Conservation (phyloP, 2,329 filamentous ascomycete species). For the Botrytis byssoidea region DNA sequence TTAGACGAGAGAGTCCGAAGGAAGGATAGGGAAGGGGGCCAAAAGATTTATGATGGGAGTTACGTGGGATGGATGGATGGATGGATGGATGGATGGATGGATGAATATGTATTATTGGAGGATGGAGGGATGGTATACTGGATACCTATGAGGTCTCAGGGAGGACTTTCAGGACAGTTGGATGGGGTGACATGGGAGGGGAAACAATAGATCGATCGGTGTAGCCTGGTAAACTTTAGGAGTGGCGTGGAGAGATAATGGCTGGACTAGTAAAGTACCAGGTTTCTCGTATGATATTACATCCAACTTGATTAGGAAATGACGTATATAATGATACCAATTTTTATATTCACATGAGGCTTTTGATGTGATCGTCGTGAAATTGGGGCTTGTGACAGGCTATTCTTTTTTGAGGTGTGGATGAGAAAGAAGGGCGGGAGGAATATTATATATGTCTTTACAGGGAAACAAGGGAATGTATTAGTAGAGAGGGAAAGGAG, state of each 20-base stretch:
- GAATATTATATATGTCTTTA: background rate
- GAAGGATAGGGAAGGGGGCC: background rate
- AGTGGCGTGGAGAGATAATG: background rate
- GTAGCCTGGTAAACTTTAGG: background rate
- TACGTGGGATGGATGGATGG: background rate
- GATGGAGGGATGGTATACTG: background rate
- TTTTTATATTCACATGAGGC: background rate
- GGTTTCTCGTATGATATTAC: background rate
- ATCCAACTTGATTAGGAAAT: background rate
- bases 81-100: background rate
- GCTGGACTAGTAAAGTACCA: background rate
- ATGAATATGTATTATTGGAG: background rate
- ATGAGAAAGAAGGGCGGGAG: background rate
- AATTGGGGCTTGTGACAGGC: background rate
- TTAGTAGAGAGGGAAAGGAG: background rate
- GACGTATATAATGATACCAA: constrained; percentile 3
- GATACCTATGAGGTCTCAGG: background rate
- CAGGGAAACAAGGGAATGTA: background rate
- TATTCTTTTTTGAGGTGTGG: background rate
- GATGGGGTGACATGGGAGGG: background rate
- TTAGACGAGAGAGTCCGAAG: background rate
- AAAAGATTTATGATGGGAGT: background rate
- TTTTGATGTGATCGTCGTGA: background rate
- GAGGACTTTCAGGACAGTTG: background rate
- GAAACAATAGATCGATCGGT: background rate